phyloP scores from a whole-genome alignment of 192 early-diverging fungal genomes.

The Coemansia erecta region DNA sequence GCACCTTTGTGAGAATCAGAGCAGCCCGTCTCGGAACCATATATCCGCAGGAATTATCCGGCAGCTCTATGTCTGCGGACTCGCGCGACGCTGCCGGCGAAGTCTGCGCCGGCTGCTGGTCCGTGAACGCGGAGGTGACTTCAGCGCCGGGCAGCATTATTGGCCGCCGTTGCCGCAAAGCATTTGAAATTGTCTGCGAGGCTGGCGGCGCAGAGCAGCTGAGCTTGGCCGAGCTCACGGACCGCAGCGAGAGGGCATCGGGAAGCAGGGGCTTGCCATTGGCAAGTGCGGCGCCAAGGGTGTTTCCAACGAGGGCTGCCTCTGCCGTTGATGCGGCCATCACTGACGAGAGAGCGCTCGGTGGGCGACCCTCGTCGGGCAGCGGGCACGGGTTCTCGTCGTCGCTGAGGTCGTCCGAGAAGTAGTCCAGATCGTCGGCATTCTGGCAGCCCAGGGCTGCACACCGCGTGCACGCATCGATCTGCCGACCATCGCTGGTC shows the following conservation, averaged over 20 bases:
- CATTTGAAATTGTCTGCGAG: neutral
- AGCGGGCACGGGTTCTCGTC: neutral
- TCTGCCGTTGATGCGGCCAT: no score
- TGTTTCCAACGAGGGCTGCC: neutral
- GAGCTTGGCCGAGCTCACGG: neutral
- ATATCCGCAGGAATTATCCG: conserved; percentile 6
- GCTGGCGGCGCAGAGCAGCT: neutral
- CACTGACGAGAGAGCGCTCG: neutral
- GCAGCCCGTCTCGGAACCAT: neutral
- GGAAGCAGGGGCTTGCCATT: neutral
- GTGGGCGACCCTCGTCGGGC: neutral
- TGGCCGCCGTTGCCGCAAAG: conserved; percentile 8
- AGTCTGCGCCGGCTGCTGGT: no score
- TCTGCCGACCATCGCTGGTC: conserved; percentile 8
- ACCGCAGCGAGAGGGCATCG: neutral
- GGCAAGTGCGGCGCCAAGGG: neutral
- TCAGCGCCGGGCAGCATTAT: neutral
- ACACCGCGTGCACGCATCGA: conserved; percentile 24
- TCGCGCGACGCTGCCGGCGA: no score
- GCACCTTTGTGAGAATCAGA: neutral
- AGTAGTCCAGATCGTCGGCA: neutral
- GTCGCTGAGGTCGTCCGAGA: neutral
- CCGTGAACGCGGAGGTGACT: no score
- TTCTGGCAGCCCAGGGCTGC: conserved; percentile 13
- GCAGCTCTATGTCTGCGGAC: no score